Percentiles rank a stretch among this genome's conserved stretches.
phyloP scores from a whole-genome alignment of 2,329 filamentous ascomycete genomes.

The Botryotinia narcissicola region DNA sequence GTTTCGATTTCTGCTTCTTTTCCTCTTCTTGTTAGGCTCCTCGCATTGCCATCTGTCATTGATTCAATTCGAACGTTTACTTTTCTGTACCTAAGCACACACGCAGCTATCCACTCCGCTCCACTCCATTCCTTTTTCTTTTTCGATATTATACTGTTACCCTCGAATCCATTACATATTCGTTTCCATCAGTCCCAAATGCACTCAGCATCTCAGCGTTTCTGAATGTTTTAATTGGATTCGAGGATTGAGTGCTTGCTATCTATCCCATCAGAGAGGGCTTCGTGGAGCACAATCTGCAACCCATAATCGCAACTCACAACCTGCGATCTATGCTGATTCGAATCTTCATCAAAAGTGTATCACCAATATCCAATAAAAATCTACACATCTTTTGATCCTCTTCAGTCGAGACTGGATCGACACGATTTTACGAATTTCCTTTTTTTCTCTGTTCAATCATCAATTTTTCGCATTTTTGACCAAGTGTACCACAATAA shows the following conservation, averaged over 20 bases:
- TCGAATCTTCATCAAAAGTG: background rate
- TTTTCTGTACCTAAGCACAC: background rate
- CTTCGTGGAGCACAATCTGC: constrained; percentile 1
- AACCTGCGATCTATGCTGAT: background rate
- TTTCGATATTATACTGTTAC: background rate
- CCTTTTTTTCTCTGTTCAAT: constrained; percentile 5
- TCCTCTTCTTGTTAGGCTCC: background rate
- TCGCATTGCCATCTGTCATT: constrained; percentile 13
- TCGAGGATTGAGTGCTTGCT: background rate
- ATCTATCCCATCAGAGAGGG: background rate
- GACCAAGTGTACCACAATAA: constrained; percentile 3
- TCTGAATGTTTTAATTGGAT: background rate
- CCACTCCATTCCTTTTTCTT: background rate
- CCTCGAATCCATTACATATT: background rate
- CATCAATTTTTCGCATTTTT: background rate
- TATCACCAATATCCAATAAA: background rate
- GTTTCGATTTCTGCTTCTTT: background rate
- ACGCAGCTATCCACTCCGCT: background rate
- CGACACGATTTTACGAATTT: constrained; percentile 15
- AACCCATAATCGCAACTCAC: background rate
- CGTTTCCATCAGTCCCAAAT: background rate
- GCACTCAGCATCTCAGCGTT: background rate
- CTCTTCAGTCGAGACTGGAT: constrained; percentile 2
- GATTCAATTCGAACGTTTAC: background rate
- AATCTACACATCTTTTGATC: background rate